phyloP scores from a whole-genome alignment of 495 filamentous ascomycete genomes.

The Aspergillus affinis region DNA sequence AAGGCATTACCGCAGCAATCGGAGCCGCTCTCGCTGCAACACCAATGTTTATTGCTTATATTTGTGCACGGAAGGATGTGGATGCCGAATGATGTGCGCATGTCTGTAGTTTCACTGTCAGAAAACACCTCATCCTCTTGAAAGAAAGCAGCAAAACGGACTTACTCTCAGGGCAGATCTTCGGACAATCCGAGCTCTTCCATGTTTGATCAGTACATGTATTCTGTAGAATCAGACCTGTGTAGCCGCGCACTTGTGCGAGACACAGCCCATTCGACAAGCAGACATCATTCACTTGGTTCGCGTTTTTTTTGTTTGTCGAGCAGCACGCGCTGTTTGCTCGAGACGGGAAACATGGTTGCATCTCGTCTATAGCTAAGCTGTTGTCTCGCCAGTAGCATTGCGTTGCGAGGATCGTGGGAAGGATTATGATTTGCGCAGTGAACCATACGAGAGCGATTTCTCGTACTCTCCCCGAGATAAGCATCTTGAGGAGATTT shows the following conservation, averaged over 20 bases:
- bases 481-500: not conserved
- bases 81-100: not conserved
- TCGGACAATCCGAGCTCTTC: constrained; percentile 1
- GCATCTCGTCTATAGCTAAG: not conserved
- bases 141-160: not conserved
- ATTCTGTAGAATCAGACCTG: constrained; percentile 4
- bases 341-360: constrained; percentile 10
- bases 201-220: constrained; percentile 5
- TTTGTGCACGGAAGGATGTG: constrained; percentile 1
- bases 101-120: not conserved
- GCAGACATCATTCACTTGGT: constrained; percentile 8
- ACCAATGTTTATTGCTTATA: constrained; percentile 4
- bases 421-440: not conserved
- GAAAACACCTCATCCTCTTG: too few species aligned
- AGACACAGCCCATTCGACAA: constrained; percentile 8
- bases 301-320: constrained; percentile 5
- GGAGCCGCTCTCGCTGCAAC: constrained; percentile 3
- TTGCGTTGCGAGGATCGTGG: not conserved
- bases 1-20: constrained; percentile 10
- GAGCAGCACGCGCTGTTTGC: constrained; percentile 5
- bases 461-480: not conserved
- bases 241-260: constrained; percentile 8
- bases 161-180: constrained; percentile 5
- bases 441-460: not conserved
- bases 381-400: constrained; percentile 4